Base-by-base conservation (phyloP, 2,329 filamentous ascomycete genomes). In the Drechslera avenae region DNA sequence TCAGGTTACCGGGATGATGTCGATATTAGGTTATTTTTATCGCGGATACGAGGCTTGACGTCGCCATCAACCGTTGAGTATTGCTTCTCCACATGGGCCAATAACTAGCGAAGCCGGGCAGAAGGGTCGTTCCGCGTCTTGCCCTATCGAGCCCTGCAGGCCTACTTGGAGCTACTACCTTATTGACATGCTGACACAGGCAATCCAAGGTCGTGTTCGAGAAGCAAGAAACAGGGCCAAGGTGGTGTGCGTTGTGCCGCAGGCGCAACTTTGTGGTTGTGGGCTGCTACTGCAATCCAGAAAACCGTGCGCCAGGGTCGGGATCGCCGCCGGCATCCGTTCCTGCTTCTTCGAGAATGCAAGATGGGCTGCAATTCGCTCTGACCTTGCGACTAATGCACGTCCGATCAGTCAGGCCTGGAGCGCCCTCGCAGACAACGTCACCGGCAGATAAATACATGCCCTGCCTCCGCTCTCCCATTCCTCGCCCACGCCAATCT, bases 371-470 rank as follows among this genome's bases (percentile, higher is more conserved):
- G 35, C 50, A 49, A 57, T 55, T 59, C 46, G 58, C 49, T 52
- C 26, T 36, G 51, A 42, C 50, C 54, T 34, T 59, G 56, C 49
- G 19, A 55, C 57, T 52, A 52, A 53, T 53, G 57, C 59, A 57
- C 50, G 54, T 39, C 58, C 59, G 49, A 42, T 53, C 26, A 21
- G 39, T 31, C 28, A 33, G 44, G 44, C 44, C 35, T 43, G 19
- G 35, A 39, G 35, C 26, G 18, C 16, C 35, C 26, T 17, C 40
- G 37, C 50, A 17, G 37, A 16, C 50, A 53, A 58, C 60, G 60
- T 63, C 60, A 64, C 57, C 39, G 44, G 46, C 26, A 37, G 45
- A 54, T 56, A 56, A 59, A 48, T 56, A 59, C 52, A 58, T 50
- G 36, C 35, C 33, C 19, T 31, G n/a, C 50, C 53, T 44, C 46